A percentile compares a stretch with the other conserved stretches of the same genome.
Conservation (phyloP, 306 rosid genomes). For the Castanea crenata region DNA sequence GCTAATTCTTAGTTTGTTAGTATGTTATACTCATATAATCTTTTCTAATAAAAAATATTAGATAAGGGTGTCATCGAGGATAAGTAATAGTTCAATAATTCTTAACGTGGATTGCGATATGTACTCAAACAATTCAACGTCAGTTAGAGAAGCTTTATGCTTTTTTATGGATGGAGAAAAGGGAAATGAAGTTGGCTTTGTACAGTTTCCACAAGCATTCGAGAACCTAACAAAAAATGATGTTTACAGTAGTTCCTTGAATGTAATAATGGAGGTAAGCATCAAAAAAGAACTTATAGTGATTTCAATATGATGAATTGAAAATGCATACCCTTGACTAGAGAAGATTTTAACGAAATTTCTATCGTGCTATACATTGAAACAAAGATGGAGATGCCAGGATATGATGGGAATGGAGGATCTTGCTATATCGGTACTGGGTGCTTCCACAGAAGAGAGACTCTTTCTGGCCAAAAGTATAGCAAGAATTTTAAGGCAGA, state of each 20-base stretch:
- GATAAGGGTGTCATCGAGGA: slow-evolving; percentile 5
- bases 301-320: neutral
- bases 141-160: neutral
- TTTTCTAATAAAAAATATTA: neutral
- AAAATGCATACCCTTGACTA: too few relatives aligned
- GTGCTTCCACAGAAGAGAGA: neutral
- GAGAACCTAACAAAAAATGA: neutral
- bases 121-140: neutral
- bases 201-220: neutral
- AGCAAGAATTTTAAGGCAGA: neutral
- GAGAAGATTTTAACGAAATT: neutral
- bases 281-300: neutral
- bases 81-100: neutral
- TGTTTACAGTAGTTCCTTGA: neutral
- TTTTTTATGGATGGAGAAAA: slow-evolving; percentile 1
- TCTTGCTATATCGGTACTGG: neutral
- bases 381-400: neutral
- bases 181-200: neutral
- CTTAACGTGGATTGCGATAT: slow-evolving; percentile 1
- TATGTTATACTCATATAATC: neutral
- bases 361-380: neutral
- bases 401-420: neutral
- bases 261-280: neutral
- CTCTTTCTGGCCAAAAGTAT: neutral
- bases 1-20: neutral